A percentile compares a stretch with the other conserved stretches of the same genome.
phyloP scores from a whole-genome alignment of 257 asterid genomes.

The Vinca minor region DNA sequence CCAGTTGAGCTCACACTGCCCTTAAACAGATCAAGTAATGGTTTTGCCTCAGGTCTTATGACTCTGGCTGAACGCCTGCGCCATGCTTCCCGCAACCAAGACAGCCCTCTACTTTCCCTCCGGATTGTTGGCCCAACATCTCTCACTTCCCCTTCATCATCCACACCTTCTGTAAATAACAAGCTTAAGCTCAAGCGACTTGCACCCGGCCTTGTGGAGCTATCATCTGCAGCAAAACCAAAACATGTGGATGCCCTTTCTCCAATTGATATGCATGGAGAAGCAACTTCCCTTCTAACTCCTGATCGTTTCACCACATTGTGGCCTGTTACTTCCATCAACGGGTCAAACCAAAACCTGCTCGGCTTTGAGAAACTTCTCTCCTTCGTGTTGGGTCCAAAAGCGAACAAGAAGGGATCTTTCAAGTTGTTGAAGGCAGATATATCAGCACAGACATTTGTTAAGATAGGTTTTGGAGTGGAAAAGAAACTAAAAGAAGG shows the following conservation, averaged over 20 bases:
- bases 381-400: slow-evolving; percentile 63
- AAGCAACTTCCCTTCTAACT: slow-evolving; percentile 57
- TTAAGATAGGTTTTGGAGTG: slow-evolving; percentile 79
- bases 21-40: slow-evolving; percentile 44
- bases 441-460: slow-evolving; percentile 72
- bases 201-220: slow-evolving; percentile 94
- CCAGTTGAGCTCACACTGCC: slow-evolving; percentile 88
- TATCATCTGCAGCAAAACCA: slow-evolving; percentile 64
- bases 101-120: slow-evolving; percentile 57
- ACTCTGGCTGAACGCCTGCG: slow-evolving; percentile 70
- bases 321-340: slow-evolving; percentile 80
- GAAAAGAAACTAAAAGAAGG: slow-evolving; percentile 56
- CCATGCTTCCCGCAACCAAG: slow-evolving; percentile 43
- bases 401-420: slow-evolving; percentile 55
- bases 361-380: slow-evolving; percentile 79
- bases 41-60: slow-evolving; percentile 74
- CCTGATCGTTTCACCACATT: slow-evolving; percentile 42
- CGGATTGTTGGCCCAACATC: slow-evolving; percentile 94
- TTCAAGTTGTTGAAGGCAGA: slow-evolving; percentile 84
- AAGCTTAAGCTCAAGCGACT: slow-evolving; percentile 86
- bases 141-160: slow-evolving; percentile 60
- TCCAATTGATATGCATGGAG: slow-evolving; percentile 57
- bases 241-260: slow-evolving; percentile 31
- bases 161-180: slow-evolving; percentile 48
- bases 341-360: slow-evolving; percentile 58